Evolutionary conservation across 192 early-diverging fungal genomes (phyloP), one percentile per base, ranked within the genome.

Genomic region (Cladochytrium replicatum): DNA sequence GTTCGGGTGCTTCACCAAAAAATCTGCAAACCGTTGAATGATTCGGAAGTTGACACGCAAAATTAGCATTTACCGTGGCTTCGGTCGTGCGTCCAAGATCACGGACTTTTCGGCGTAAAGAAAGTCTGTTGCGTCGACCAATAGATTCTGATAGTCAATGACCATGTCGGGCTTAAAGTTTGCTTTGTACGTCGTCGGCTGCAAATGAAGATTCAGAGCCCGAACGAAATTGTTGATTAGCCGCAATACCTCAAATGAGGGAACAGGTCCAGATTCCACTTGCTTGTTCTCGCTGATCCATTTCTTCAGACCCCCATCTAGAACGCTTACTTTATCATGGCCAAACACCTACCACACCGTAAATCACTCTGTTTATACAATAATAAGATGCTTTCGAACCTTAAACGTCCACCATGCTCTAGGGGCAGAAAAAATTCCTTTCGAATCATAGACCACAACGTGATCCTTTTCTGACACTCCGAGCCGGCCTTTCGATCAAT

Each of bases 391-490:
- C 25, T 29, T 17, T 27, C 48, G 7, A 50, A 77, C 85, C 61
- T 86, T 87, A 66, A 94, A 89, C 38, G 88, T 91, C 91, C 91
- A 98, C 62, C 85, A 95, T 17, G 89, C 86, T 11, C 94, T 79
- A 32, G 80, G 79, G 4, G 91, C 81, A 9, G 91, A 84, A 41
- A 84, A 76, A 27, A 88, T 68, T 4, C 91, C 91, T 2, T 69
- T 57, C 0, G 82, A 68, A 57, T 98, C 94, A 58, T 98, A 98
- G 22, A 90, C 75, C 0, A 98, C 84, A 7, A 98, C 74, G 60
- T 92, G 87, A 59, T 93, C 89, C 9, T 65, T 59, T 19, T 83
- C 78, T 5, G 62, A 52, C 37, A 98, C 89, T 29, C 88, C 88
- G 41, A 95, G 63, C 5, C 72, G 60, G 42, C 84, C 75, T 78